Conservation (phyloP, 176 grass and related monocot genomes). For the Aegilops speltoides region DNA sequence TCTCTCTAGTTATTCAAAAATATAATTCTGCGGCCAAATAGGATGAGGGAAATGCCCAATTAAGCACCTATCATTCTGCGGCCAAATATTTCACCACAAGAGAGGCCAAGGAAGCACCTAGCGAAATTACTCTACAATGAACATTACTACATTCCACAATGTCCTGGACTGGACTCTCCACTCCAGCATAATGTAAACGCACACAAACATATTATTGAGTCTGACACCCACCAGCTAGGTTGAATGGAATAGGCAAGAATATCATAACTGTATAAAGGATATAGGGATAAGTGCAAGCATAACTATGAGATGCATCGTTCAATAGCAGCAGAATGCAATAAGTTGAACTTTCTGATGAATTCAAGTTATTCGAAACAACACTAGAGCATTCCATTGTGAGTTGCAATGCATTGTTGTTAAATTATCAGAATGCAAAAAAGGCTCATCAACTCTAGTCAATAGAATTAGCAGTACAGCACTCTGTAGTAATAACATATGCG, state of each 20-base stretch:
- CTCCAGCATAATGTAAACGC: slow-evolving; percentile 21
- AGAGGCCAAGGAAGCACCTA: background rate
- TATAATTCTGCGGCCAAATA: too few relatives aligned
- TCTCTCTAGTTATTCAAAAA: too few relatives aligned
- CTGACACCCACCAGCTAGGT: background rate
- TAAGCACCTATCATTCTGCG: background rate
- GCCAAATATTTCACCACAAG: background rate
- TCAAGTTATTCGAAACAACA: background rate
- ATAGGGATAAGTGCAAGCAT: too few relatives aligned
- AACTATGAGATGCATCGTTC: background rate
- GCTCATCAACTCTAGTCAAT: too few relatives aligned
- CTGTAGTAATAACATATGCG: too few relatives aligned
- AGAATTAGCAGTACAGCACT: too few relatives aligned
- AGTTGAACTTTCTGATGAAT: background rate
- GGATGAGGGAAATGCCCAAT: background rate
- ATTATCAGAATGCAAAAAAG: background rate
- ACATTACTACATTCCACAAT: slow-evolving; percentile 41
- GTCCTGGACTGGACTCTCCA: slow-evolving; percentile 25
- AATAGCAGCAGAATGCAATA: background rate
- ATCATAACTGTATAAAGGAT: too few relatives aligned
- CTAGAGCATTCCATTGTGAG: too few relatives aligned
- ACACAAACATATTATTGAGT: slow-evolving; percentile 34
- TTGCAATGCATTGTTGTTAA: too few relatives aligned
- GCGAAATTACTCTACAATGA: slow-evolving; percentile 27
- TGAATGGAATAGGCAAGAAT: too few relatives aligned